These are phyloP conservation scores for Aspergillus intermedius DNA, from an alignment of 2,329 filamentous ascomycete species.

Conservation along the genomic window DNA sequence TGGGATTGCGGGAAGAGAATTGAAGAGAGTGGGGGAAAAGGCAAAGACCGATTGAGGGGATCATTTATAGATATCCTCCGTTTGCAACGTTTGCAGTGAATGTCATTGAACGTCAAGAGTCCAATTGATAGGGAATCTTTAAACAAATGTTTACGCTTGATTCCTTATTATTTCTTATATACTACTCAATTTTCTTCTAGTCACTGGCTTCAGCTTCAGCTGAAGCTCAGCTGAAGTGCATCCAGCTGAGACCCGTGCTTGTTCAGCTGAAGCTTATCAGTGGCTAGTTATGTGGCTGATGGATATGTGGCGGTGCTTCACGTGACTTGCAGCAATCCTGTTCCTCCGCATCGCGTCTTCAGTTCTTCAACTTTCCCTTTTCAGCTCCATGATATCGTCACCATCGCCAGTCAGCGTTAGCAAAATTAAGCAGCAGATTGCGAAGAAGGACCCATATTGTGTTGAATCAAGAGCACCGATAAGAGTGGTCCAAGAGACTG, in stretches of 20 bases:
- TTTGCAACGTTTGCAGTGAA: conserved; percentile 7
- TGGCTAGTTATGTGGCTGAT: not conserved
- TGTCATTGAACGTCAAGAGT: not conserved
- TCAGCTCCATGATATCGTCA: not conserved
- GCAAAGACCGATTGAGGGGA: too few species aligned
- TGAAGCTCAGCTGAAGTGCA: too few species aligned
- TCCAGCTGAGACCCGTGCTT: too few species aligned
- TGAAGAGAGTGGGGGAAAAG: not conserved
- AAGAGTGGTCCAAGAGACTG: too few species aligned
- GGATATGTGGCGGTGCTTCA: not conserved
- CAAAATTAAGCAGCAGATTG: too few species aligned
- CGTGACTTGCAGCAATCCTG: not conserved
- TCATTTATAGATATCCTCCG: not conserved
- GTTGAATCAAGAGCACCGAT: too few species aligned
- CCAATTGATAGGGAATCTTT: not conserved
- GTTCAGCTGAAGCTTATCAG: not conserved
- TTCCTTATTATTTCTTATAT: not conserved
- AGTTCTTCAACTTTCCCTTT: not conserved
- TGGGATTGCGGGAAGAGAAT: not conserved
- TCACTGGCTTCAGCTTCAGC: too few species aligned
- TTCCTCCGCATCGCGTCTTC: not conserved
- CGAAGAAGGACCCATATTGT: too few species aligned
- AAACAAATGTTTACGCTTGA: not conserved
- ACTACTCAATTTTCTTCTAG: too few species aligned
- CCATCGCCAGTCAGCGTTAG: not conserved